Conservation (phyloP, 1,139 yeast genomes). For the Yamadazyma taylorii region DNA sequence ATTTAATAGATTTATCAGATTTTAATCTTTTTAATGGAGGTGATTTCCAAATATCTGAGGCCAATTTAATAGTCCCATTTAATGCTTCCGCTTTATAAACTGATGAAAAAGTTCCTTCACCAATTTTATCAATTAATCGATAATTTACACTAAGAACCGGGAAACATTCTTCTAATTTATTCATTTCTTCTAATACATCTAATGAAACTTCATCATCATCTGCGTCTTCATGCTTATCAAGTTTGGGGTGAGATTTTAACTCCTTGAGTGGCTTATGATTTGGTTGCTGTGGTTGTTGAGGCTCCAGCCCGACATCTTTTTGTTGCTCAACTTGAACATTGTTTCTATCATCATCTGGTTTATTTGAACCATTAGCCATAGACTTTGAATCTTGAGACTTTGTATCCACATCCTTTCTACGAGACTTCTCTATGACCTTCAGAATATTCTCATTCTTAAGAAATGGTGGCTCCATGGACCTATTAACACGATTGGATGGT, state of each 20-base stretch:
- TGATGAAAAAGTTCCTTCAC: slow-evolving; percentile 92
- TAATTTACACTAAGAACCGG: slow-evolving; percentile 61
- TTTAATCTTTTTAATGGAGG: slow-evolving; percentile 39
- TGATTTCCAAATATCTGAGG: slow-evolving; percentile 46
- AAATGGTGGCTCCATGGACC: slow-evolving; percentile 8
- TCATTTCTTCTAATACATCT: slow-evolving; percentile 67
- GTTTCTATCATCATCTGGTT: not conserved
- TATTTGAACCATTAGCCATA: no score
- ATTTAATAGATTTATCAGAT: not conserved
- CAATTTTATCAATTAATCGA: slow-evolving; percentile 77
- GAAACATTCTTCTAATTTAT: slow-evolving; percentile 60
- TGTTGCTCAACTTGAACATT: no score
- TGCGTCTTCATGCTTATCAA: slow-evolving; percentile 12
- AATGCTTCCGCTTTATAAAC: slow-evolving; percentile 87
- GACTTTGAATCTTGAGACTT: no score
- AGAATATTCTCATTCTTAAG: slow-evolving; percentile 5
- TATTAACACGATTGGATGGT: not conserved
- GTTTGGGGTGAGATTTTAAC: slow-evolving; percentile 5
- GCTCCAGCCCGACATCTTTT: no score
- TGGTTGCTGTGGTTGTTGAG: no score
- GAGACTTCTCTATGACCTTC: not conserved
- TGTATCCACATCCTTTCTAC: no score
- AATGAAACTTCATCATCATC: slow-evolving; percentile 49
- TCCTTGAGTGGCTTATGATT: slow-evolving; percentile 18
- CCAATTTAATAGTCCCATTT: slow-evolving; percentile 39